These are phyloP conservation scores for Colletotrichum sp. DNA, from an alignment of 2,329 filamentous ascomycete species.

Conservation along the genomic window DNA sequence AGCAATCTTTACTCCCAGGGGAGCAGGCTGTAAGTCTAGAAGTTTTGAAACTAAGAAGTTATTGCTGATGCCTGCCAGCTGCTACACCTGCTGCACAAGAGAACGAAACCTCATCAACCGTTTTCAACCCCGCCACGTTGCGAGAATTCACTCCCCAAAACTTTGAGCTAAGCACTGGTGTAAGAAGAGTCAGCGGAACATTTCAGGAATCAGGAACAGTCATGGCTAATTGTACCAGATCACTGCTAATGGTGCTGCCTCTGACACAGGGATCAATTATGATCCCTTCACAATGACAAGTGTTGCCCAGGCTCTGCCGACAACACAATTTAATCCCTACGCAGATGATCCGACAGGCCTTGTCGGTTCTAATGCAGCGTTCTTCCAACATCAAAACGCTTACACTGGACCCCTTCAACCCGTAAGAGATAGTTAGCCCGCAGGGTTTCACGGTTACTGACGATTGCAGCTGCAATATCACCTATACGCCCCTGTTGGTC, in stretches of 20 bases:
- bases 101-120: slow-evolving; percentile 37
- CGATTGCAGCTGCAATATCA: slow-evolving; percentile 79
- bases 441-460: slow-evolving; percentile 20
- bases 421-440: slow-evolving; percentile 41
- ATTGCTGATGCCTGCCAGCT: not conserved
- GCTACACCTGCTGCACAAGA: slow-evolving; percentile 34
- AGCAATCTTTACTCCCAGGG: slow-evolving; percentile 81
- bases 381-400: slow-evolving; percentile 65
- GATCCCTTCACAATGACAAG: slow-evolving; percentile 70
- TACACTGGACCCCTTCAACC: slow-evolving; percentile 64
- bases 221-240: slow-evolving; percentile 30
- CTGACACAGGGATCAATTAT: slow-evolving; percentile 55
- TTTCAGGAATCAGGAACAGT: not conserved
- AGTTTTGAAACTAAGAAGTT: not conserved
- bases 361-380: slow-evolving; percentile 62
- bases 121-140: slow-evolving; percentile 62
- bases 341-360: slow-evolving; percentile 71
- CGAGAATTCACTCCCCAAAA: slow-evolving; percentile 64
- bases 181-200: slow-evolving; percentile 34
- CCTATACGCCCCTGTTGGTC: slow-evolving; percentile 85
- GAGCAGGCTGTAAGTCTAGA: slow-evolving; percentile 43
- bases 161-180: slow-evolving; percentile 56
- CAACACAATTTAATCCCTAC: slow-evolving; percentile 74
- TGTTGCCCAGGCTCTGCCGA: slow-evolving; percentile 55
- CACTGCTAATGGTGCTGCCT: slow-evolving; percentile 50